Evolutionary conservation across 2,329 filamentous ascomycete genomes (phyloP), one percentile per base, ranked within the genome.

Genomic region (Colletotrichum australisinense): DNA sequence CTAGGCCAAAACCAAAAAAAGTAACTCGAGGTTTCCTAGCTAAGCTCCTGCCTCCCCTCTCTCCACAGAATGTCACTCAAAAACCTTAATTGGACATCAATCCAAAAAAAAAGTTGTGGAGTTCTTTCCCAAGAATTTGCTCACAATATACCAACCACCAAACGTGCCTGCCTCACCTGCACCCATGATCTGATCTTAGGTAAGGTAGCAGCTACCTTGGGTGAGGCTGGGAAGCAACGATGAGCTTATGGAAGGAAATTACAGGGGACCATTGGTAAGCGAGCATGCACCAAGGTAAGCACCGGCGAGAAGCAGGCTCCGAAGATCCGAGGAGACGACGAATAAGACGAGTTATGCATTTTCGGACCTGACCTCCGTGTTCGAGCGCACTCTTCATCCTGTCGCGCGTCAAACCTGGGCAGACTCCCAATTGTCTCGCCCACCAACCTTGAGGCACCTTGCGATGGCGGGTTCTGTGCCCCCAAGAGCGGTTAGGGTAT

Each of bases 71-170:
- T 72, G 69, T 72, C 69, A 72, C 69, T 72, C 65, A 58, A 64
- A 72, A 72, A 72, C 69, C 69, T 72, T 72, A 72, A 72, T 72
- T 72, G 69, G 69, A 72, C 69, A 72, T 72, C 69, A 46, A 52
- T 16, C 19, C 4, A 9, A 9, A n/a, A 49, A 52, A 52, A 60
- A 69, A 69, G 35, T 38, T 28, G 66, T 72, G 69, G 69, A 64
- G 42, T 56, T 64, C 5, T 19, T 46, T n/a, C 42, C 42, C 19
- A n/a, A 19, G 42, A 16, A 19, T 46, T 5, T 46, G 2, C 19
- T 19, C 42, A 16, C 42, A 46, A 8, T 3, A 46, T 19, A 46
- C 19, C 19, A n/a, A 7, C 42, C 16, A n/a, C 14, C 35, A 38
- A 38, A 38, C 35, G 35, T 38, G 38, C 38, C 38, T 19, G 16